phyloP scores from a whole-genome alignment of 441 rosid genomes.

The Populus hybrid region DNA sequence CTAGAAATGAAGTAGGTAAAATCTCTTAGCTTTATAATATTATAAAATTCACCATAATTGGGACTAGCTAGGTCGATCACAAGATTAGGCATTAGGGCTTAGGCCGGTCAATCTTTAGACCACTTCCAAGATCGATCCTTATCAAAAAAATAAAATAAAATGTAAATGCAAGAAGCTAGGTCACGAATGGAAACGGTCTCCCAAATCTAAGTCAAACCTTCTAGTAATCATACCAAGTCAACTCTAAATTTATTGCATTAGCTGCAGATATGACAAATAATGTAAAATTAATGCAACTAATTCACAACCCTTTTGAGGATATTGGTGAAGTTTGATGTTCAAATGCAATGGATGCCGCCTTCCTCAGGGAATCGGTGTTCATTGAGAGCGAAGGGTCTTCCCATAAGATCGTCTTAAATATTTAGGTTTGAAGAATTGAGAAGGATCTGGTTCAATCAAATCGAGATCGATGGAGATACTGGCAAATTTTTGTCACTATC shows the following conservation, averaged over 20 bases:
- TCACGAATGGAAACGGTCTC: neutral
- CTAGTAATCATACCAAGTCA: neutral
- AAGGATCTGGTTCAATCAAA: neutral
- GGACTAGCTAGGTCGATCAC: conserved; percentile 7
- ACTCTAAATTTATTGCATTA: neutral
- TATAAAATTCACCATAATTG: neutral
- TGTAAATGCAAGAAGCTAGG: neutral
- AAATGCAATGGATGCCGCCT: conserved; percentile 16
- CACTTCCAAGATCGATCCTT: neutral
- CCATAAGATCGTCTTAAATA: neutral
- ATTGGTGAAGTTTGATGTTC: conserved; percentile 16
- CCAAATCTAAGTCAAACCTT: neutral
- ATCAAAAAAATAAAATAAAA: neutral
- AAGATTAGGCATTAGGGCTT: neutral
- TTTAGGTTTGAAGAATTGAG: neutral
- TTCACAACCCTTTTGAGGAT: neutral
- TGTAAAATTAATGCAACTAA: neutral
- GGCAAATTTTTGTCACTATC: conserved; percentile 31
- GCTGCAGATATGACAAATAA: neutral
- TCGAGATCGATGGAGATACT: neutral
- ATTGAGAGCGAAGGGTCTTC: conserved; percentile 3
- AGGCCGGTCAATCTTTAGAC: neutral
- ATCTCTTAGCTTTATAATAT: neutral
- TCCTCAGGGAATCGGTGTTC: conserved; percentile 30
- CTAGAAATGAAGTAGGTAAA: neutral